Conservation (phyloP, 768 basidiomycete genomes). For the Russula sp. region DNA sequence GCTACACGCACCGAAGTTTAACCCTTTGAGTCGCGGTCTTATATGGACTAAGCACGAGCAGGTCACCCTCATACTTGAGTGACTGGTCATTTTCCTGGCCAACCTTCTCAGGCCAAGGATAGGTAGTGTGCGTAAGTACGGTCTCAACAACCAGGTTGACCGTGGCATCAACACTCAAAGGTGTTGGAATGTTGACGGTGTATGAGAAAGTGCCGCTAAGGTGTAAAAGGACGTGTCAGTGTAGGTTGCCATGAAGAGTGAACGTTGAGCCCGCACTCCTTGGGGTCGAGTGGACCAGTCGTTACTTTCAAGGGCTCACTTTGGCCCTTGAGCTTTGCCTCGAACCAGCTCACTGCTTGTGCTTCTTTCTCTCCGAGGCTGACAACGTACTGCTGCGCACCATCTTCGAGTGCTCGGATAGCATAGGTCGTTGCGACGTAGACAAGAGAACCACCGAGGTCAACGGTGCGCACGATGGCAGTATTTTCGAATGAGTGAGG, state of each 20-base stretch:
- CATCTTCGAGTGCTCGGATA: slow-evolving; percentile 65
- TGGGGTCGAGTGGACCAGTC: slow-evolving; percentile 48
- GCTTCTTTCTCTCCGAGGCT: slow-evolving; percentile 63
- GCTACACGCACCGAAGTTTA: slow-evolving; percentile 69
- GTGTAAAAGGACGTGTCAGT: slow-evolving; percentile 3
- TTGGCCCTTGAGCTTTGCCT: slow-evolving; percentile 77
- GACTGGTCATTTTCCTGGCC: slow-evolving; percentile 75
- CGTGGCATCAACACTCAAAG: slow-evolving; percentile 56
- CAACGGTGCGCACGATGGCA: slow-evolving; percentile 82
- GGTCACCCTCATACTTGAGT: slow-evolving; percentile 69
- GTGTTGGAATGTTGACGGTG: slow-evolving; percentile 60
- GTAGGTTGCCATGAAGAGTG: not conserved
- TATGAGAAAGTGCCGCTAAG: slow-evolving; percentile 50
- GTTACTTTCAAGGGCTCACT: slow-evolving; percentile 49
- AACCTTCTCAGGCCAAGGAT: slow-evolving; percentile 71
- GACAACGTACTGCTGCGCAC: slow-evolving; percentile 62
- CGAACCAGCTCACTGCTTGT: slow-evolving; percentile 69
- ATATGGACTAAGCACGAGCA: slow-evolving; percentile 86
- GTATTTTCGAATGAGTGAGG: slow-evolving; percentile 76
- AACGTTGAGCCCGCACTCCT: slow-evolving; percentile 46
- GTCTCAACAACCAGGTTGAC: slow-evolving; percentile 77
- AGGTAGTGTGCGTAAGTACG: slow-evolving; percentile 72
- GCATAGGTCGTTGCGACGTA: slow-evolving; percentile 88
- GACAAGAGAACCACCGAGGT: slow-evolving; percentile 85
- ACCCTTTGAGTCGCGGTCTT: slow-evolving; percentile 76